Base-by-base conservation (phyloP, 202 grass and related monocot genomes). In the Cymbopogon flexuosus region DNA sequence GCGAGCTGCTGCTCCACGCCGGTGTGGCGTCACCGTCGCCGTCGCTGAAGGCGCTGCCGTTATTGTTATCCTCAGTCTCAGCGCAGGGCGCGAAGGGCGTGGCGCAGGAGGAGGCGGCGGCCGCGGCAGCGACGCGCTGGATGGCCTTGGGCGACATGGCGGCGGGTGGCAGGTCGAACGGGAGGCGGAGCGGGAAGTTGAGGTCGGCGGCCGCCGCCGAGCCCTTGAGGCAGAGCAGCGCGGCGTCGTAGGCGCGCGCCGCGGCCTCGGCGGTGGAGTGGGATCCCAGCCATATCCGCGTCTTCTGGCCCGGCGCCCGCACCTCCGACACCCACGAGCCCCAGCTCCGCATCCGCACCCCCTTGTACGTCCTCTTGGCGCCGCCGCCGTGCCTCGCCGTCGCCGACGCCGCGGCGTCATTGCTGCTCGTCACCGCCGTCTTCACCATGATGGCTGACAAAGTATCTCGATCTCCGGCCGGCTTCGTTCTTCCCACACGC, bases 311-410 rank as follows among this genome's bases (percentile, higher is more conserved):
- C 29, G 94, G 94, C 36, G 91, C 89, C 10, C 91, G 78, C 29
- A 97, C 88, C 90, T 97, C 94, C 9, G 94, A 94, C 78, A 97
- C 94, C 94, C 94, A 97, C 33, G 94, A 93, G 0, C 94, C 94
- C 94, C 94, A 97, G 89, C 91, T 97, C 85, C 94, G 63, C 94
- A 97, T 97, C 73, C 94, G 72, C 69, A 97, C 94, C 12, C 94
- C 94, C 84, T 90, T 97, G 85, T 97, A 97, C 77, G 89, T 74
- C 62, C 78, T 87, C 8, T 72, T 62, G 4, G 2, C 10, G 39
- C 39, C 88, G 40, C 75, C 57, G 0, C 70, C 65, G 8, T 57
- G 66, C 77, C 9, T 72, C 10, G 36, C 41, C 2, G 54, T 64
- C 27, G 27, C 27, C 27, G 1, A 27, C 19, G 10, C 51, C 63